A percentile compares a stretch with the other conserved stretches of the same genome.
phyloP scores from a whole-genome alignment of 176 grass and related monocot species.

The Cymbopogon citratus region DNA sequence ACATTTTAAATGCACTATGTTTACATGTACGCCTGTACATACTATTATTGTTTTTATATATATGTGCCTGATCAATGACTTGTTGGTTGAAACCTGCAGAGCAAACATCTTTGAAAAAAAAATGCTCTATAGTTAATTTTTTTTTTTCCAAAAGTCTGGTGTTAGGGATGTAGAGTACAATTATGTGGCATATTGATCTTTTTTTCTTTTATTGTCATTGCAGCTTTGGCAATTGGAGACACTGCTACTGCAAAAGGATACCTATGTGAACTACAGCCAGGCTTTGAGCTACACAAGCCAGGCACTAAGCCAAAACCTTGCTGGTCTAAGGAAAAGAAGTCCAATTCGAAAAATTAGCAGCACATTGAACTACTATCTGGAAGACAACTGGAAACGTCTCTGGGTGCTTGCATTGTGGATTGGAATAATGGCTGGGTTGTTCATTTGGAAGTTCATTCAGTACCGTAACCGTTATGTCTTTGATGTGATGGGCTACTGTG shows the following conservation, averaged over 20 bases:
- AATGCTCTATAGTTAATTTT: neutral
- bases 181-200: neutral
- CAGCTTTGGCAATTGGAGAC: constrained; percentile 96
- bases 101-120: neutral
- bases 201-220: constrained; percentile 24
- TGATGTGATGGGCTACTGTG: constrained; percentile 86
- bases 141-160: neutral
- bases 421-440: constrained; percentile 73
- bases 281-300: constrained; percentile 83
- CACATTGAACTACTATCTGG: constrained; percentile 73
- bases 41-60: neutral
- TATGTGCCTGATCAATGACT: neutral
- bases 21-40: constrained; percentile 1
- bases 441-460: constrained; percentile 94
- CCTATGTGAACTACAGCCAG: constrained; percentile 88
- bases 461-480: constrained; percentile 70
- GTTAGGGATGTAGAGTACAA: neutral
- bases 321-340: constrained; percentile 47
- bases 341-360: constrained; percentile 67
- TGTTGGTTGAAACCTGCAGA: neutral
- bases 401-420: constrained; percentile 91
- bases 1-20: neutral
- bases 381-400: constrained; percentile 94
- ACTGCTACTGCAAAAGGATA: constrained; percentile 86
- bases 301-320: constrained; percentile 75